phyloP scores from a whole-genome alignment of 2,329 filamentous ascomycete genomes.

The Aspergillaceae sp. region DNA sequence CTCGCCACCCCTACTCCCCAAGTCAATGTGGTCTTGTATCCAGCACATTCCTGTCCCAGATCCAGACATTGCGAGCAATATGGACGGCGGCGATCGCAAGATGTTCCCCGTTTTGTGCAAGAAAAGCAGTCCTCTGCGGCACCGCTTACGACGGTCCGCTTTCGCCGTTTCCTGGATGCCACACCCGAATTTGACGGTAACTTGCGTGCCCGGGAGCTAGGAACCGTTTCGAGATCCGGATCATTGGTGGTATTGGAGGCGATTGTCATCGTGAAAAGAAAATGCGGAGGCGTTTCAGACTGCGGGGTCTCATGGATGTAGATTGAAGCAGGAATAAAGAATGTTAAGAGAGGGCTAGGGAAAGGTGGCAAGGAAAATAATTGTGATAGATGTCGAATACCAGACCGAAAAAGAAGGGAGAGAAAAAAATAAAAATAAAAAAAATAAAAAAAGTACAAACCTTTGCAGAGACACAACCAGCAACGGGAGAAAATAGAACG shows the following conservation, averaged over 20 bases:
- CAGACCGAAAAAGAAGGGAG: not conserved
- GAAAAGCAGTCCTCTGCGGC: constrained; percentile 93
- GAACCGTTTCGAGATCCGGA: constrained; percentile 13
- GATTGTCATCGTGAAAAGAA: constrained; percentile 3
- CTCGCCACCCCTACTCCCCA: constrained; percentile 96
- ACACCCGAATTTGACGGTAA: constrained; percentile 14
- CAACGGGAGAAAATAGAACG: not conserved
- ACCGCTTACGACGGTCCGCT: constrained; percentile 78
- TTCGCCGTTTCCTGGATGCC: constrained; percentile 60
- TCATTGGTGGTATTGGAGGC: not conserved
- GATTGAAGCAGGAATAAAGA: not conserved
- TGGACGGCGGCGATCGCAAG: constrained; percentile 83
- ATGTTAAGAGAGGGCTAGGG: not conserved
- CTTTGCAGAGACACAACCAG: not conserved
- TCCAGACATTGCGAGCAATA: constrained; percentile 95
- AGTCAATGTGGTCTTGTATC: constrained; percentile 92
- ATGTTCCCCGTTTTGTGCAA: constrained; percentile 71
- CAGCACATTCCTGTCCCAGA: constrained; percentile 82
- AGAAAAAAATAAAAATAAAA: not conserved
- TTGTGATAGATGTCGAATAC: too few relatives aligned
- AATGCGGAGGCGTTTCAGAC: constrained; percentile 10
- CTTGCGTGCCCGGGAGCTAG: constrained; percentile 19
- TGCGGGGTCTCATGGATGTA: constrained; percentile 13
- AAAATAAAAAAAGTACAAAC: constrained; percentile 2
- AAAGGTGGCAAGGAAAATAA: not conserved